Base-by-base conservation (phyloP, 306 rosid species). In the Ceratonia siliqua region DNA sequence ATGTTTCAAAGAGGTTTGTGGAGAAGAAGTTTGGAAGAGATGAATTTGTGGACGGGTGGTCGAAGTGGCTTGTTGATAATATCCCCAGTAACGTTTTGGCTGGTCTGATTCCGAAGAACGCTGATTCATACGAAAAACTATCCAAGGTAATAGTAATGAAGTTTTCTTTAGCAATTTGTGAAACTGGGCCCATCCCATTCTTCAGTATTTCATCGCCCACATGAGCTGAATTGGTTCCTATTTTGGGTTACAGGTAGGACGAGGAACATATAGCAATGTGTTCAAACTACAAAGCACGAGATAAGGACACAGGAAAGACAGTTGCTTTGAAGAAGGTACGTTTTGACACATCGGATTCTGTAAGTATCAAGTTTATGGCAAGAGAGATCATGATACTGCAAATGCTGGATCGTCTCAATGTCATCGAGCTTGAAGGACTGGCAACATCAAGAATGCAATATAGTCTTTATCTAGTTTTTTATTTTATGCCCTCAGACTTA, bases 291-390 rank as follows among this genome's bases (percentile, higher is more conserved):
- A 86, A 90, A 78, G 96, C 96, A 25, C 67, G 78, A 62, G 93
- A 88, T 22, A 86, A 87, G 69, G 82, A 75, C 53, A 83, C 87
- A 1, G 71, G 80, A 62, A 86, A 83, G 83, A 62, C 86, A 45
- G 93, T 90, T 8, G 96, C 96, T 50, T 52, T 86, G 86, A 90
- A 90, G 83, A 90, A 90, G 79, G 96, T 90, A n/a, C 70, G 91
- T 3, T 88, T 88, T 68, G 85, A 90, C 80, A 90, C 96, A 9
- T 79, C 91, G 0, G 91, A 88, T 77, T 77, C 89, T 4, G 90
- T 85, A 28, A 90, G 93, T 53, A 65, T 90, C 15, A 90, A 75
- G 78, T 90, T 90, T 35, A 90, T 90, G 96, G 91, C 96, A 4
- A 88, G 91, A 68, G 96, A 90, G 82, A 90, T 90, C 70, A 73